Base-by-base conservation (phyloP, 164 flowering plant species). In the Tetrastigma voinierianum region DNA sequence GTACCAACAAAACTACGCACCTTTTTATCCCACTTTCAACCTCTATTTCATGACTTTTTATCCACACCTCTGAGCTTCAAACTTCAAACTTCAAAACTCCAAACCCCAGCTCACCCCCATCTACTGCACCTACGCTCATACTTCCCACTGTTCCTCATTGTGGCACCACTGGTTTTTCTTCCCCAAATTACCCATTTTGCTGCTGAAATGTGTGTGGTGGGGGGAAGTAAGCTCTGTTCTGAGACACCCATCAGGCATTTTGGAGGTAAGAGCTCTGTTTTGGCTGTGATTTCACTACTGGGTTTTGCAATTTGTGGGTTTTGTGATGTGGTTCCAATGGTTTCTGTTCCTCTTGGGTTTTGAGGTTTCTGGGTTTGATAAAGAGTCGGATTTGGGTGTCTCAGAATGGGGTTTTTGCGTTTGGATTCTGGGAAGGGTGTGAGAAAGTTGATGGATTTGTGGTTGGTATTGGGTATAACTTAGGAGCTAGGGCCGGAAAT, bases 341-440 rank as follows among this genome's bases (percentile, higher is more conserved):
- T 69, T 12, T 75, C 85, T 10, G 74, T 75, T 49, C 80, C 85
- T 21, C 72, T 79, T 61, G 85, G 85, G 18, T 77, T n/a, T 79
- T 76, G 76, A 77, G 59, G 52, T 80, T 69, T 71, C 76, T 66
- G 80, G 76, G 70, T 61, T 57, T 75, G 86, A 80, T 62, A 76
- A n/a, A 58, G 57, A 69, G 71, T 60, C 76, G 67, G 61, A 71
- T 43, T 54, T 84, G 75, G 83, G 80, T 82, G 25, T 84, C 88
- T 71, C 76, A 76, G 71, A 82, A 82, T 79, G 86, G 86, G 70
- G 75, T 79, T 67, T 82, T 78, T 76, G 78, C 80, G 55, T 80
- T 81, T 74, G 86, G 88, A 51, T 84, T 82, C 59, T 65, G 82
- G 59, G 72, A 77, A 63, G 71, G 65, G 58, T 61, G 45, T 55